A percentile compares a stretch with the other conserved stretches of the same genome.
phyloP scores from a whole-genome alignment of 805 yeast genomes.

The Spathaspora boniae region DNA sequence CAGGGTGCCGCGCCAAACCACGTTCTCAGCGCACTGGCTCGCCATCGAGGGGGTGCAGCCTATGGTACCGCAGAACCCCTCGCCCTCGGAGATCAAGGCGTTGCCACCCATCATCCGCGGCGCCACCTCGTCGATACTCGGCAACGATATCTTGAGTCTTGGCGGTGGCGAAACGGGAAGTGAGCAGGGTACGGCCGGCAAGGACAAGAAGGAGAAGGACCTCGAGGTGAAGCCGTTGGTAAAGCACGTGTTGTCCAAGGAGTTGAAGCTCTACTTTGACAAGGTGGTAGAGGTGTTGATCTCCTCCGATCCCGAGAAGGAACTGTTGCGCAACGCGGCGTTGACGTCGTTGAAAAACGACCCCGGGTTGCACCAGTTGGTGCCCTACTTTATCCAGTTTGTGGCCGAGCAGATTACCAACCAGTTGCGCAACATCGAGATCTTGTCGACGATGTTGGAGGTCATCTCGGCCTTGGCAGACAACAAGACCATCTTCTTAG shows the following conservation, averaged over 20 bases:
- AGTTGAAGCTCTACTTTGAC: slow-evolving; percentile 89
- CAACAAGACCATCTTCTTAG: slow-evolving; percentile 82
- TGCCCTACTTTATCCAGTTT: slow-evolving; percentile 94
- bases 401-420: slow-evolving; percentile 93
- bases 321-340: slow-evolving; percentile 70
- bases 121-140: slow-evolving; percentile 54
- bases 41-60: slow-evolving; percentile 99
- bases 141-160: slow-evolving; percentile 37
- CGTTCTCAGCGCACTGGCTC: slow-evolving; percentile 95
- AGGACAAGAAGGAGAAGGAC: slow-evolving; percentile 41
- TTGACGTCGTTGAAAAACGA: slow-evolving; percentile 80
- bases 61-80: slow-evolving; percentile 93
- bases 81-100: slow-evolving; percentile 69
- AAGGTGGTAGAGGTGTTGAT: slow-evolving; percentile 78
- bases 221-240: slow-evolving; percentile 80
- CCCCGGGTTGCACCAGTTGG: slow-evolving; percentile 94
- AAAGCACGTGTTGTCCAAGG: slow-evolving; percentile 92
- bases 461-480: slow-evolving; percentile 80
- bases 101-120: slow-evolving; percentile 81
- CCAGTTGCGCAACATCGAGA: slow-evolving; percentile 67
- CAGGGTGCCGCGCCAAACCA: slow-evolving; percentile 86
- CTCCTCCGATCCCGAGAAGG: slow-evolving; percentile 51
- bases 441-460: slow-evolving; percentile 81
- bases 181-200: slow-evolving; percentile 9
- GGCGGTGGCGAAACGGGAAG: slow-evolving; percentile 12